A percentile compares a stretch with the other conserved stretches of the same genome.
Conservation (phyloP, 441 rosid species). For the Syzygium syzygioides region DNA sequence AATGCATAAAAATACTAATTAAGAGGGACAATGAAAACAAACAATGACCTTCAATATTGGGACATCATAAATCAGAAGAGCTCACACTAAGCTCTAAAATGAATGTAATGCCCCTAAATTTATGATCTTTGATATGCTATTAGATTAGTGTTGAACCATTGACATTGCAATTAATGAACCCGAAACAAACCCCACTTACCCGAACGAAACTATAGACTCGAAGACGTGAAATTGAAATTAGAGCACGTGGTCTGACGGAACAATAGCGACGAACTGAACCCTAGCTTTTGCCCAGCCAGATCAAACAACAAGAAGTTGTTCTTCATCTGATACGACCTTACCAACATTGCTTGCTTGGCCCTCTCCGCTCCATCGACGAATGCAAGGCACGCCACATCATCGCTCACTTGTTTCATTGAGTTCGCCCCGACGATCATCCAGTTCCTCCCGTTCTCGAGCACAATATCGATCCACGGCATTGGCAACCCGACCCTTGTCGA, state of each 20-base stretch:
- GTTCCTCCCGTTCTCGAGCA: not conserved
- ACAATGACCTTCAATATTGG: not conserved
- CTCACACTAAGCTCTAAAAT: too few species aligned
- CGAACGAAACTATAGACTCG: not conserved
- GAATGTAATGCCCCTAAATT: too few species aligned
- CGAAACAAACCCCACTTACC: not conserved
- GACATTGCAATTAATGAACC: not conserved
- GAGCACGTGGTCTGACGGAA: not conserved
- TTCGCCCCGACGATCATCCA: not conserved
- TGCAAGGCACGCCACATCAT: not conserved
- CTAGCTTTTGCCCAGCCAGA: not conserved
- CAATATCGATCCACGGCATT: not conserved
- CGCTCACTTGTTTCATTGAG: conserved; percentile 4
- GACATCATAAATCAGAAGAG: too few species aligned
- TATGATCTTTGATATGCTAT: too few species aligned
- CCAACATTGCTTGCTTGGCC: not conserved
- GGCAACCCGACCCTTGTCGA: not conserved
- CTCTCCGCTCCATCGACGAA: not conserved
- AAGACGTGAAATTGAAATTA: not conserved
- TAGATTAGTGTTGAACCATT: not conserved
- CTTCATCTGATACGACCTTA: conserved; percentile 4
- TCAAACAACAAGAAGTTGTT: conserved; percentile 1
- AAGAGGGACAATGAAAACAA: not conserved
- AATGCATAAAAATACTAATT: not conserved
- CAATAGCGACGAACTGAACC: not conserved